phyloP scores from a whole-genome alignment of 1,284 basidiomycete genomes.

The Ceratobasidium sp. region DNA sequence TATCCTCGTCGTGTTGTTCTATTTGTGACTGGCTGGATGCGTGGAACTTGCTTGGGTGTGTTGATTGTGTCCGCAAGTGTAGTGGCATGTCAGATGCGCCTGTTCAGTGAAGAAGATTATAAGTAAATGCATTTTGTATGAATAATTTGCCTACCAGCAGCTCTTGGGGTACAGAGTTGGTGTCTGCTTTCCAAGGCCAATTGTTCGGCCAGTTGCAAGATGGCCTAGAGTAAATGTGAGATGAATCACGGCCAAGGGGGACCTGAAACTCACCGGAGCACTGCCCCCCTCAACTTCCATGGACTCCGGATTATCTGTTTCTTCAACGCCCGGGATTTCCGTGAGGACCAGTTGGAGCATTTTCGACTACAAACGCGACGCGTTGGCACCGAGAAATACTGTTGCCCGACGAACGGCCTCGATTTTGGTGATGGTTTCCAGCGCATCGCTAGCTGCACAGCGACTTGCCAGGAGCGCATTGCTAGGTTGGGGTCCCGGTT shows the following conservation, averaged over 20 bases:
- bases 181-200: conserved; percentile 25
- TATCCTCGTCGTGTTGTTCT: background rate
- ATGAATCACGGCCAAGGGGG: background rate
- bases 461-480: conserved; percentile 3
- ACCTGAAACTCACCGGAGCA: conserved; percentile 14
- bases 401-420: conserved; percentile 1
- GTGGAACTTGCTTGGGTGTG: too few species aligned
- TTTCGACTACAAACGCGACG: background rate
- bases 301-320: background rate
- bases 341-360: background rate
- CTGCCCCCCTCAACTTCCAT: conserved; percentile 17
- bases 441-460: background rate
- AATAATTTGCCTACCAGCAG: conserved; percentile 1
- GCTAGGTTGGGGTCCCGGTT: conserved; percentile 5
- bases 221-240: background rate
- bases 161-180: background rate
- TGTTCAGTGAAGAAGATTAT: too few species aligned
- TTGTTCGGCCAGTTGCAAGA: background rate
- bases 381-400: background rate
- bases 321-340: background rate
- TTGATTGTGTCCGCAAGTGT: too few species aligned
- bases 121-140: too few species aligned
- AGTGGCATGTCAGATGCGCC: too few species aligned
- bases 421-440: background rate
- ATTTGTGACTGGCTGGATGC: too few species aligned